phyloP scores from a whole-genome alignment of 371 early-diverging fungal species.

The Choanephora cucurbitarum region DNA sequence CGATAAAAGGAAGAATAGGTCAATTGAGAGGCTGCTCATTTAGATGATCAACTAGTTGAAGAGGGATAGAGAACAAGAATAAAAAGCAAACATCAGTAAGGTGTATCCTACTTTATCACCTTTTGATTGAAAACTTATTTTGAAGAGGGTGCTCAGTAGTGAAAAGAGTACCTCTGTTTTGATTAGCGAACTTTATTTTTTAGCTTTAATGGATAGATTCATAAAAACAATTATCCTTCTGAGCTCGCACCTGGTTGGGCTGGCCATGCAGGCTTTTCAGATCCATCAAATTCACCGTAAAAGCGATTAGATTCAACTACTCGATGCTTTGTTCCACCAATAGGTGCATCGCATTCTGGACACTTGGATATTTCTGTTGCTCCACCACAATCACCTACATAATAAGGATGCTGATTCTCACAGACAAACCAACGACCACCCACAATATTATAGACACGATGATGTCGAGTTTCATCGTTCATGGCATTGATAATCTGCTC shows the following conservation, averaged over 20 bases:
- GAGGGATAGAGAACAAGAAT: too few relatives aligned
- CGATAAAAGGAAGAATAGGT: too few relatives aligned
- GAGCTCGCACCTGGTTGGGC: conserved; percentile 33
- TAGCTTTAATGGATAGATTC: too few relatives aligned
- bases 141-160: too few relatives aligned
- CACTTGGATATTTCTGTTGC: conserved; percentile 49
- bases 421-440: conserved; percentile 60
- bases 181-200: too few relatives aligned
- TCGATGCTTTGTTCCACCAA: conserved; percentile 48
- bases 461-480: conserved; percentile 39
- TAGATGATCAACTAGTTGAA: too few relatives aligned
- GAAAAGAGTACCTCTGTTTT: too few relatives aligned
- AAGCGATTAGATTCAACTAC: conserved; percentile 50
- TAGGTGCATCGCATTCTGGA: conserved; percentile 45
- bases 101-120: too few relatives aligned
- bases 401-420: conserved; percentile 52
- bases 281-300: conserved; percentile 57
- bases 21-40: too few relatives aligned
- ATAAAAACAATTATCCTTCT: conserved; percentile 6
- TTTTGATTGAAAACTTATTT: too few relatives aligned
- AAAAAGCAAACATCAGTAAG: too few relatives aligned
- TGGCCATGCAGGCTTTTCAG: conserved; percentile 50
- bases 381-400: conserved; percentile 55
- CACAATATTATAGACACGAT: conserved; percentile 36
- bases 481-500: conserved; percentile 46